phyloP scores from a whole-genome alignment of 192 early-diverging fungal species.

The Podila minutissima region DNA sequence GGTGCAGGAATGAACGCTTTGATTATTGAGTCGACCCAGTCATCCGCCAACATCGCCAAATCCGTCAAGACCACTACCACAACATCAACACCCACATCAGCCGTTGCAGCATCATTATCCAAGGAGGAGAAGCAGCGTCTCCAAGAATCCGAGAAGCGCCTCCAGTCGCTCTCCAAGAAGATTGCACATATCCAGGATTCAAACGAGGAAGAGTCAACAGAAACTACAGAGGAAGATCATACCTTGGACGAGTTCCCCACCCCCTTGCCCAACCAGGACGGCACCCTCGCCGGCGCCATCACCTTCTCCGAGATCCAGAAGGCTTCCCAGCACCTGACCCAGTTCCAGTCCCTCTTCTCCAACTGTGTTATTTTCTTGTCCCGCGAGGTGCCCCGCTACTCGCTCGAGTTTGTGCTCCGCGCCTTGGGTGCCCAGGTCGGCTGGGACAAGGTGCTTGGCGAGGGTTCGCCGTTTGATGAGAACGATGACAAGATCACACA shows the following conservation, averaged over 20 bases:
- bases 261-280: slow-evolving; percentile 43
- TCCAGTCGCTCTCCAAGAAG: slow-evolving; percentile 56
- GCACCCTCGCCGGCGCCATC: slow-evolving; percentile 48
- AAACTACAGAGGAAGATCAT: slow-evolving; percentile 27
- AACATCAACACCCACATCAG: slow-evolving; percentile 21
- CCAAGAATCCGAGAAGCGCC: slow-evolving; percentile 57
- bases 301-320: slow-evolving; percentile 63
- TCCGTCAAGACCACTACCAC: slow-evolving; percentile 10
- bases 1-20: slow-evolving; percentile 74
- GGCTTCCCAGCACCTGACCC: slow-evolving; percentile 54
- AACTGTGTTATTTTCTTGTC: slow-evolving; percentile 88
- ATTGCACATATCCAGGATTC: slow-evolving; percentile 55
- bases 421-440: slow-evolving; percentile 91
- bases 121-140: slow-evolving; percentile 56
- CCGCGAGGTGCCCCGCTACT: slow-evolving; percentile 93
- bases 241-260: slow-evolving; percentile 64
- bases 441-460: slow-evolving; percentile 84
- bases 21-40: slow-evolving; percentile 67
- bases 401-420: slow-evolving; percentile 91
- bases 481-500: slow-evolving; percentile 89
- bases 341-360: slow-evolving; percentile 62
- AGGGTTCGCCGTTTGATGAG: slow-evolving; percentile 81
- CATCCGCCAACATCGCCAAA: slow-evolving; percentile 51
- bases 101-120: slow-evolving; percentile 35
- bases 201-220: slow-evolving; percentile 11